Base-by-base conservation (phyloP, 331 rosid genomes). In the Quercus phellos region DNA sequence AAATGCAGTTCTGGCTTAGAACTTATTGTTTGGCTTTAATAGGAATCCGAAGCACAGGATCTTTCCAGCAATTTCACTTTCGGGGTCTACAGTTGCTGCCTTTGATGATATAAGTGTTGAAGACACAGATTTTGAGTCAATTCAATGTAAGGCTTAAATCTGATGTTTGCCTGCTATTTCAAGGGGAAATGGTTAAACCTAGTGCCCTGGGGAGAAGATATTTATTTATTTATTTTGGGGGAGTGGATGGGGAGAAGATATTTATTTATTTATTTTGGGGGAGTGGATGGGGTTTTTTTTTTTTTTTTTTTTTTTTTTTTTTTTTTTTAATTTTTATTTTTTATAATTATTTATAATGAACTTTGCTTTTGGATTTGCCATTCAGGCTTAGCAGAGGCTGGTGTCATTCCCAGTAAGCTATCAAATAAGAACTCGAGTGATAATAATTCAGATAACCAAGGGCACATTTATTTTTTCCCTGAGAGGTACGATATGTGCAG, bases 331-430 rank as follows among this genome's bases (percentile, higher is more conserved):
- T 32, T 32, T 32, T 32, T 24, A 24, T 24, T 24, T 38, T 38
- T 38, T 38, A 0, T 29, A 51, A 43, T 21, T 46, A 54, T 51
- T 19, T 46, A 55, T 17, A 24, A 64, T 82, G 71, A 79, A 60
- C 6, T 51, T 30, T 22, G 34, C 55, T 67, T 74, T 17, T 29
- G 64, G 54, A 55, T 78, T 74, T 60, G 60, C 3, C 54, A 53
- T 78, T 61, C 76, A 88, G 92, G 83, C 58, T 51, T 89, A 61
- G 99, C 99, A 27, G 99, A 94, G 84, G 90, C 96, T 68, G 97
- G 99, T 86, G 81, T 92, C 53, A 27, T 88, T 81, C 89, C 89
- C 77, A 94, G 97, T 91, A 94, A 89, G 84, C 84, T 94, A 82
- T 87, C 87, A 59, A 79, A 70, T 78, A 82, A 70, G 74, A 74